Conservation (phyloP, 306 rosid genomes). For the Castanea sativa region DNA sequence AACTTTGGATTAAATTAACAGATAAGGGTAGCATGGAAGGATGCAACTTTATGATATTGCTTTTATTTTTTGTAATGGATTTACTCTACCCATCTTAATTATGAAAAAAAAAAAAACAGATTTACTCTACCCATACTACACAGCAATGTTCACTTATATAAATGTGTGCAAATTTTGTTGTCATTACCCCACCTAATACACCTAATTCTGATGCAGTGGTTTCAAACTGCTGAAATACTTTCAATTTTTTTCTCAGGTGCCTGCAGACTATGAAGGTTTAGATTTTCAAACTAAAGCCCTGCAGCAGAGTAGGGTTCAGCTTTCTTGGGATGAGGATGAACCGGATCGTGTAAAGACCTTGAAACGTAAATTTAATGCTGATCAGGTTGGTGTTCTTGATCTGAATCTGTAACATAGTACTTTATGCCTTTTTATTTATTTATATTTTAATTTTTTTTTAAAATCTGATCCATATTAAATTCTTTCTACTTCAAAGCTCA, state of each 20-base stretch:
- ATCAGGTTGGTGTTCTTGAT: slow-evolving; percentile 57
- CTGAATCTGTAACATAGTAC: neutral
- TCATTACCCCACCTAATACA: neutral
- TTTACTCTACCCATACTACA: neutral
- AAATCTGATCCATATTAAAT: neutral
- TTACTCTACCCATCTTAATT: neutral
- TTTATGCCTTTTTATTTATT: neutral
- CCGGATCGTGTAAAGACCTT: slow-evolving; percentile 66
- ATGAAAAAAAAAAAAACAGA: too few species aligned
- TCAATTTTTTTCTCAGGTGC: slow-evolving; percentile 47
- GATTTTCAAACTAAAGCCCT: slow-evolving; percentile 78
- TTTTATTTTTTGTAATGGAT: neutral
- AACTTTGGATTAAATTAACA: neutral
- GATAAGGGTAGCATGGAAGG: neutral
- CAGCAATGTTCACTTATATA: neutral
- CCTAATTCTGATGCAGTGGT: neutral
- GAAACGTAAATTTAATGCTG: slow-evolving; percentile 64
- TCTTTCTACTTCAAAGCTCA: neutral
- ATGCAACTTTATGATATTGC: neutral
- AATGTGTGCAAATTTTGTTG: neutral
- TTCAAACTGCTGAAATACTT: slow-evolving; percentile 13
- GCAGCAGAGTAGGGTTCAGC: slow-evolving; percentile 69
- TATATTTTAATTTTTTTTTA: too few species aligned
- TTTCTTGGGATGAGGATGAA: slow-evolving; percentile 96
- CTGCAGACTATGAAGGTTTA: slow-evolving; percentile 59